Base-by-base conservation (phyloP, 2,329 filamentous ascomycete genomes). In the Aciculosporium take region DNA sequence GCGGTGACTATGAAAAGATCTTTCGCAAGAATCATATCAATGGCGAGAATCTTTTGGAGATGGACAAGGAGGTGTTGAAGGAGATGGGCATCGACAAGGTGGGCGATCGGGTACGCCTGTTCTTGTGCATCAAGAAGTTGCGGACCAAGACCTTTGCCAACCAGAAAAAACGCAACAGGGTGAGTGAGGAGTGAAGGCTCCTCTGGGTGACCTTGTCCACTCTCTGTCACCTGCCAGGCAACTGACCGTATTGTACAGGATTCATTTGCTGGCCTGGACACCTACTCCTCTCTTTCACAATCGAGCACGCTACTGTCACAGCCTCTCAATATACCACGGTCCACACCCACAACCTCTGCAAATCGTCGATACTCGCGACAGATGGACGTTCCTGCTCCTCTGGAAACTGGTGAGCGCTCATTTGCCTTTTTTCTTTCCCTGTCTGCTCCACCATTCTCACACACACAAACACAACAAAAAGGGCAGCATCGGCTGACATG, bases 1-100 rank as follows among this genome's bases (percentile, higher is more conserved):
- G 88, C 57, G 80, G 81, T 51, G 87, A 96, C 57, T 96, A 98
- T 63, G 87, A 94, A 58, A 79, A 84, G 55, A 63, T 94, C 21
- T 95, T 95, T 63, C 65, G 84, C 63, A 79, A 79, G 57, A 94
- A 98, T 60, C 85, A 96, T 61, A 95, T 98, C 67, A 98, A 91
- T 57, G 91, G 91, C 54, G 87, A 95, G 65, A 95, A 94, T 57
- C 69, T 98, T 34, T 72, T 98, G 51, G 91, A 98, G 64, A 89
- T 95, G 71, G 91, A 98, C 62, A 93, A 94, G 68, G 81, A 87
- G 42, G 86, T 94, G 31, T 71, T 98, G 48, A 93, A 94, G 62
- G 91, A 98, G 61, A 94, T 98, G 77, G 91, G 91, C 33, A 89
- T 98, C 52, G 93, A 94, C 52, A 98, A 96, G 63, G 84, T 98